phyloP scores from a whole-genome alignment of 768 basidiomycete genomes.

The Termitomyces sp. region DNA sequence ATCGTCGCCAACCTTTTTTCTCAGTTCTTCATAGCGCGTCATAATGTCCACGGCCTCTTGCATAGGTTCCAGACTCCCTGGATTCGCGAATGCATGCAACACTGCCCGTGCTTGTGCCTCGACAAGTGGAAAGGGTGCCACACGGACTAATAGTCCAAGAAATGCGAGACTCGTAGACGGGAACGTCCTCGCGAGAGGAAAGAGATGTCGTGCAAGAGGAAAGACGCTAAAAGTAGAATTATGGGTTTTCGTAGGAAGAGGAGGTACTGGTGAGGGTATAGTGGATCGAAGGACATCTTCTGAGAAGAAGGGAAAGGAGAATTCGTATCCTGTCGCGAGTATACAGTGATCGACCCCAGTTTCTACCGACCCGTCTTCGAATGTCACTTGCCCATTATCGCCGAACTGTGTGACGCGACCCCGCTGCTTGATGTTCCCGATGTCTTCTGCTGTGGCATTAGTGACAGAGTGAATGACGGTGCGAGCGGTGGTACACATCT shows the following conservation, averaged over 20 bases:
- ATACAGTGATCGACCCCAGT: slow-evolving; percentile 54
- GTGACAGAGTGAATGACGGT: slow-evolving; percentile 54
- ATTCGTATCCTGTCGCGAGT: slow-evolving; percentile 72
- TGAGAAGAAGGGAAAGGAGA: slow-evolving; percentile 57
- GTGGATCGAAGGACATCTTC: slow-evolving; percentile 22
- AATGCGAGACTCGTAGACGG: slow-evolving; percentile 55
- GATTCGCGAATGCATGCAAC: slow-evolving; percentile 48
- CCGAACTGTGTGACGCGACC: slow-evolving; percentile 37
- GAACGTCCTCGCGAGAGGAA: slow-evolving; percentile 47
- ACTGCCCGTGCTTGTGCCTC: slow-evolving; percentile 74
- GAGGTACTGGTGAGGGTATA: slow-evolving; percentile 39
- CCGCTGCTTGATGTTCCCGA: slow-evolving; percentile 31
- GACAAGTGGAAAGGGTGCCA: slow-evolving; percentile 70
- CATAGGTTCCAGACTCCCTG: slow-evolving; percentile 39
- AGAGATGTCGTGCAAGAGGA: slow-evolving; percentile 66
- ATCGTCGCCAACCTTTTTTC: slow-evolving; percentile 23
- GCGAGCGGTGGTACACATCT: slow-evolving; percentile 39
- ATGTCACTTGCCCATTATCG: slow-evolving; percentile 38
- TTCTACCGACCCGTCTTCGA: slow-evolving; percentile 56
- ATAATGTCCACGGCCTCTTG: slow-evolving; percentile 45
- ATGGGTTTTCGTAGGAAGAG: slow-evolving; percentile 44
- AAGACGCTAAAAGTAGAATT: slow-evolving; percentile 66
- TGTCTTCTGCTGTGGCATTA: slow-evolving; percentile 24
- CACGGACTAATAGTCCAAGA: slow-evolving; percentile 50
- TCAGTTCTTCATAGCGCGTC: slow-evolving; percentile 40